These are phyloP conservation scores for Leishmania major DNA, from an alignment of 208 protist genomes.

Conservation along the genomic window DNA sequence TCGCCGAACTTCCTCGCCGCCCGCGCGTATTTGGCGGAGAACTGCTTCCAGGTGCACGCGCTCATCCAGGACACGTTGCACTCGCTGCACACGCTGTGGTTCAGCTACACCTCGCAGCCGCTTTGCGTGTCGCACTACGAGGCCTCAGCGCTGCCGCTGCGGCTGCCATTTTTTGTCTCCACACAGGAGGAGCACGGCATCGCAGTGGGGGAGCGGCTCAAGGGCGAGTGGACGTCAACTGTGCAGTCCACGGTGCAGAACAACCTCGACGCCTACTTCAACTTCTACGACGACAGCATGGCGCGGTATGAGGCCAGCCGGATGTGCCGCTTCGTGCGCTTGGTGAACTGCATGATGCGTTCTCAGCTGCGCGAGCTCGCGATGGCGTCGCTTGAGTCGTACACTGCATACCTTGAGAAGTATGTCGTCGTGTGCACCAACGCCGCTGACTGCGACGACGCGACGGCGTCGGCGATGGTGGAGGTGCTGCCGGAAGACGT, in stretches of 20 bases:
- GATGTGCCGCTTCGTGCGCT: constrained; percentile 90
- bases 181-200: constrained; percentile 63
- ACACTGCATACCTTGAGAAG: constrained; percentile 68
- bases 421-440: constrained; percentile 42
- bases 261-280: constrained; percentile 92
- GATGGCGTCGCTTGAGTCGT: constrained; percentile 77
- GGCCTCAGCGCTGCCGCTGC: constrained; percentile 54
- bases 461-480: constrained; percentile 14
- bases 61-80: constrained; percentile 84
- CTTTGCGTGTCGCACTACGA: constrained; percentile 72
- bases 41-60: constrained; percentile 89
- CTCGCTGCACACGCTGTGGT: constrained; percentile 83
- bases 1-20: constrained; percentile 77
- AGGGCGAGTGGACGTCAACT: constrained; percentile 92
- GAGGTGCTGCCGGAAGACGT: constrained; percentile 72
- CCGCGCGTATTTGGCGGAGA: constrained; percentile 72
- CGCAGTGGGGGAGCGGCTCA: constrained; percentile 75
- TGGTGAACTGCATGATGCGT: constrained; percentile 93
- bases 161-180: constrained; percentile 74
- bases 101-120: constrained; percentile 50
- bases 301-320: constrained; percentile 79
- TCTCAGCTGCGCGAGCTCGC: constrained; percentile 85
- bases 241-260: constrained; percentile 93
- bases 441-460: constrained; percentile 5
- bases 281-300: constrained; percentile 94